Evolutionary conservation across 345 rosid genomes (phyloP).

Genomic region (Lenwebbia sp.): DNA sequence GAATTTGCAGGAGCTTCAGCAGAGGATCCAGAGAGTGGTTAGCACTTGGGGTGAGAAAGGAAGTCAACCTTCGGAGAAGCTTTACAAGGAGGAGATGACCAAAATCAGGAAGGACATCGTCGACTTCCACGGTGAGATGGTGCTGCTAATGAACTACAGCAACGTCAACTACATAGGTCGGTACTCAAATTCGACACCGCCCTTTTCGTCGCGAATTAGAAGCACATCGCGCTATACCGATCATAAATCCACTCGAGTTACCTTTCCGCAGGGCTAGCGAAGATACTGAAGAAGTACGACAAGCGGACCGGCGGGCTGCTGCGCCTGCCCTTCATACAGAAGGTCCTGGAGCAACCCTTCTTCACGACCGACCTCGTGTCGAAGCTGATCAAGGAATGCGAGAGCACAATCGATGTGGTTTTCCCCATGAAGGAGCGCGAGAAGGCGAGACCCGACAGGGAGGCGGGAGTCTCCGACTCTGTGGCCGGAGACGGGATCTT

Average conservation of each 20-base stretch:
- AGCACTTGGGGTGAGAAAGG: conserved; percentile 33
- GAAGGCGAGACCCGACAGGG: neutral
- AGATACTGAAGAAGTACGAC: conserved; percentile 90
- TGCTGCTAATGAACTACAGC: conserved; percentile 74
- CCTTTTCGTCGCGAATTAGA: neutral
- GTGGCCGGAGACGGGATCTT: conserved; percentile 53
- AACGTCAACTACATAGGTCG: conserved; percentile 68
- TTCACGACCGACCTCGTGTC: conserved; percentile 74
- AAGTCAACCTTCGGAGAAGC: conserved; percentile 24
- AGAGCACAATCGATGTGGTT: conserved; percentile 42
- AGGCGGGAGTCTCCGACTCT: conserved; percentile 12
- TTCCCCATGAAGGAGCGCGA: conserved; percentile 29
- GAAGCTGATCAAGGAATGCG: conserved; percentile 67
- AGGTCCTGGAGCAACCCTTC: conserved; percentile 60
- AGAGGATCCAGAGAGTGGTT: conserved; percentile 39
- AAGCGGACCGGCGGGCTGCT: conserved; percentile 54
- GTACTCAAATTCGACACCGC: conserved; percentile 2
- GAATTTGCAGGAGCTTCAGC: conserved; percentile 43
- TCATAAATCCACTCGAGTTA: too few relatives aligned
- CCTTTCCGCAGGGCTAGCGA: conserved; percentile 39
- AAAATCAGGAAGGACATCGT: conserved; percentile 57
- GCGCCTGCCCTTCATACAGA: conserved; percentile 56
- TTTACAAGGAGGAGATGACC: conserved; percentile 36
- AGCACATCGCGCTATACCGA: neutral
- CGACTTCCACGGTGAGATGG: conserved; percentile 94